Evolutionary conservation across 2,329 filamentous ascomycete species (phyloP).

Genomic region (Beauveria bassiana): DNA sequence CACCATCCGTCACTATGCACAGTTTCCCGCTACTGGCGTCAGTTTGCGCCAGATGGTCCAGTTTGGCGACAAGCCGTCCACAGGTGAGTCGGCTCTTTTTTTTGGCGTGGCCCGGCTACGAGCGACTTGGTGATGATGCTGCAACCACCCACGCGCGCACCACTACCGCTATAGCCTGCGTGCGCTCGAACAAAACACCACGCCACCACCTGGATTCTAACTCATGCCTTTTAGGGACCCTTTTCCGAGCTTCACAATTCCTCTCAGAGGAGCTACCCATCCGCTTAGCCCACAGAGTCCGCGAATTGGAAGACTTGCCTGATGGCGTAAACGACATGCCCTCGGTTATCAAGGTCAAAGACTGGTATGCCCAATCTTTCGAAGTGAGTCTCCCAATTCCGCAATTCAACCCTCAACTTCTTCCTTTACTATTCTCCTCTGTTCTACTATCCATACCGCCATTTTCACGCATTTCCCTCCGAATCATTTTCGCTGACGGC

Average conservation of each 20-base stretch:
- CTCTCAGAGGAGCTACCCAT: conserved; percentile 97
- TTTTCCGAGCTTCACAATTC: conserved; percentile 97
- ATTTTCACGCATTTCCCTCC: neutral
- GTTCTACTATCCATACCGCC: neutral
- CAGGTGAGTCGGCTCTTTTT: conserved; percentile 47
- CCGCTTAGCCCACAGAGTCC: conserved; percentile 88
- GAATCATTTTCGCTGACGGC: conserved; percentile 7
- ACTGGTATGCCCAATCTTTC: conserved; percentile 99
- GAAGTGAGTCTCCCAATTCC: conserved; percentile 55
- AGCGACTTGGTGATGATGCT: conserved; percentile 52
- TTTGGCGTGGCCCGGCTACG: no score
- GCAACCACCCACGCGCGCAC: neutral
- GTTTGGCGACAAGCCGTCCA: conserved; percentile 89
- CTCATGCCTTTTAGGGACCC: conserved; percentile 56
- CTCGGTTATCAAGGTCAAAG: conserved; percentile 86
- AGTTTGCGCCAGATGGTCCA: conserved; percentile 98
- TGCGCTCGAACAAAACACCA: neutral
- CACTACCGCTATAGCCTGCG: neutral
- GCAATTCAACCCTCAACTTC: neutral
- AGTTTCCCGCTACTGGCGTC: conserved; percentile 92
- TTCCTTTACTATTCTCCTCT: no score
- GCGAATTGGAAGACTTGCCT: conserved; percentile 84
- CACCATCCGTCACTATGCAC: conserved; percentile 94
- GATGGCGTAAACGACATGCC: conserved; percentile 98
- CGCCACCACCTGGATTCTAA: neutral